These are phyloP conservation scores for Isatis tinctoria DNA, from an alignment of 345 rosid genomes.

Conservation along the genomic window DNA sequence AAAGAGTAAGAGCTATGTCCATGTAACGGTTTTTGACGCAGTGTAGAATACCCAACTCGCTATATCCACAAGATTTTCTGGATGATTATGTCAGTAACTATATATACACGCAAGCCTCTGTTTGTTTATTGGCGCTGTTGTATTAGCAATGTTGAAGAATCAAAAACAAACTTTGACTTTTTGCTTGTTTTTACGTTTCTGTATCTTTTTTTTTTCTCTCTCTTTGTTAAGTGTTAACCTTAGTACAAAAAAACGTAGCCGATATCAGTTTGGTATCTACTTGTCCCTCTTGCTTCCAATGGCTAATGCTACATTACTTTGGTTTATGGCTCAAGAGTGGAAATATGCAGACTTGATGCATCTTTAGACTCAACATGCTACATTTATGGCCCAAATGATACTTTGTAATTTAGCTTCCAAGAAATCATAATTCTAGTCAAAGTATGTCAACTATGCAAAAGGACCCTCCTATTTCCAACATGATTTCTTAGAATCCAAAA, in stretches of 20 bases:
- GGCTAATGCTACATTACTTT: neutral
- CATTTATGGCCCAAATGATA: too few species aligned
- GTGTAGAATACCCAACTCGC: constrained; percentile 34
- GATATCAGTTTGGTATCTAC: neutral
- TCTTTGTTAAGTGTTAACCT: neutral
- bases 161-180: constrained; percentile 22
- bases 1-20: constrained; percentile 23
- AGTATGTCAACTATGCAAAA: too few species aligned
- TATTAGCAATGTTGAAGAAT: constrained; percentile 28
- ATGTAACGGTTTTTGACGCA: constrained; percentile 23
- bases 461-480: too few species aligned
- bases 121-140: constrained; percentile 28
- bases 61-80: constrained; percentile 18
- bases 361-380: too few species aligned
- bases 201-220: neutral
- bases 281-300: neutral
- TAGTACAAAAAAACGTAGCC: constrained; percentile 9
- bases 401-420: too few species aligned
- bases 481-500: too few species aligned
- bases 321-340: too few species aligned
- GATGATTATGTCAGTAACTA: constrained; percentile 21
- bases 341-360: too few species aligned
- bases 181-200: constrained; percentile 1
- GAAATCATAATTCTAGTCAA: too few species aligned
- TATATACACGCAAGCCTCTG: constrained; percentile 24